These are phyloP conservation scores for Combretum micranthum DNA, from an alignment of 345 rosid species.

Conservation along the genomic window DNA sequence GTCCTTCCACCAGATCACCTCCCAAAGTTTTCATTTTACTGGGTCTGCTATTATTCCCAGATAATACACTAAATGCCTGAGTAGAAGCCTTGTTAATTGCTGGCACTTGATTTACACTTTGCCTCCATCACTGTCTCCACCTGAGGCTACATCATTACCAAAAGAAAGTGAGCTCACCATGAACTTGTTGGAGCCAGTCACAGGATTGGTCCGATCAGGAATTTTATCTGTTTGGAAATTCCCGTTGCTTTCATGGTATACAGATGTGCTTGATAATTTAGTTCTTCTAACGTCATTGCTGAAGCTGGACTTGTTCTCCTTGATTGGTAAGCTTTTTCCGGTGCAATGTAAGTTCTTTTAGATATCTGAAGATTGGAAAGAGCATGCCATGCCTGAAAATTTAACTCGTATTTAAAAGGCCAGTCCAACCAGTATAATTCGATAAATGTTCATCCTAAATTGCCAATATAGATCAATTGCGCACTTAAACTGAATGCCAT, in stretches of 20 bases:
- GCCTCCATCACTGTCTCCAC: slow-evolving; percentile 22
- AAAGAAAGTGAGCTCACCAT: slow-evolving; percentile 22
- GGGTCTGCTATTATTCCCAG: slow-evolving; percentile 21
- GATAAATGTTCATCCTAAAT: background rate
- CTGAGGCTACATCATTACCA: slow-evolving; percentile 14
- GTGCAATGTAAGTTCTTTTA: slow-evolving; percentile 48
- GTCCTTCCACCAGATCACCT: slow-evolving; percentile 41
- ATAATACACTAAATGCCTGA: slow-evolving; percentile 23
- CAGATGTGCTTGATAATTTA: slow-evolving; percentile 22
- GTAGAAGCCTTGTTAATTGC: slow-evolving; percentile 14
- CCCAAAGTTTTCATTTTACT: slow-evolving; percentile 21
- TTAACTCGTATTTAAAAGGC: background rate
- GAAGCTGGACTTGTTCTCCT: slow-evolving; percentile 23
- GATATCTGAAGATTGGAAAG: slow-evolving; percentile 65
- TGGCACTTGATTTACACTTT: slow-evolving; percentile 23
- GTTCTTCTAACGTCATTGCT: slow-evolving; percentile 32
- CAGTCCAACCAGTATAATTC: too few relatives aligned
- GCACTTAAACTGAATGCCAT: background rate
- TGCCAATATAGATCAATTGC: background rate
- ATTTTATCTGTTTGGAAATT: slow-evolving; percentile 3
- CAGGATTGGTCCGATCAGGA: slow-evolving; percentile 11
- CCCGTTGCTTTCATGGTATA: slow-evolving; percentile 8
- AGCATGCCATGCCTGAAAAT: slow-evolving; percentile 72
- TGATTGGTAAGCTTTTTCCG: slow-evolving; percentile 59
- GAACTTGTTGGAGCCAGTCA: slow-evolving; percentile 22